A percentile compares a stretch with the other conserved stretches of the same genome.
These are phyloP conservation scores for Pseudogymnoascus destructans DNA, from an alignment of 2,329 filamentous ascomycete genomes.

Conservation along the genomic window DNA sequence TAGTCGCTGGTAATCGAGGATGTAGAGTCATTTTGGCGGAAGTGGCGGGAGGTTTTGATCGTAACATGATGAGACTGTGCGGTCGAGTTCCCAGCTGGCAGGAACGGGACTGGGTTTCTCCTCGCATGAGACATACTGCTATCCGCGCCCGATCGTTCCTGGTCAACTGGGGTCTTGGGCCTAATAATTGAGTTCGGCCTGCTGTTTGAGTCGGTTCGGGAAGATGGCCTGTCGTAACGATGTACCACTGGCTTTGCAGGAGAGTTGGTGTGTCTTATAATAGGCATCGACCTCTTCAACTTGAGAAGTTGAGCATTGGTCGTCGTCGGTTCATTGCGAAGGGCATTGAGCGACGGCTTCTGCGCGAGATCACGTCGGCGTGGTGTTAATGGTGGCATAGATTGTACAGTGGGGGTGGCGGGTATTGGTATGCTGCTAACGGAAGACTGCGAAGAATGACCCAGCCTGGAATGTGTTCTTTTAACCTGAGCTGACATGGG, in stretches of 20 bases:
- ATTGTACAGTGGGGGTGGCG: conserved; percentile 40
- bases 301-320: conserved; percentile 52
- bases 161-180: conserved; percentile 60
- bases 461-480: conserved; percentile 53
- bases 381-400: conserved; percentile 45
- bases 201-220: conserved; percentile 37
- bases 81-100: conserved; percentile 62
- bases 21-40: conserved; percentile 76
- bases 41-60: conserved; percentile 55
- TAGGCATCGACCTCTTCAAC: conserved; percentile 52
- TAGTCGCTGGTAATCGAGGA: conserved; percentile 43
- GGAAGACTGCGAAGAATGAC: conserved; percentile 58
- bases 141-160: conserved; percentile 31
- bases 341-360: conserved; percentile 39
- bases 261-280: conserved; percentile 38
- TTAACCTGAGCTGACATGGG: conserved; percentile 47
- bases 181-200: conserved; percentile 41
- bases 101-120: conserved; percentile 57
- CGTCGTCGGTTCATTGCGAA: conserved; percentile 48
- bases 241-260: conserved; percentile 36
- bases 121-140: conserved; percentile 42
- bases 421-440: conserved; percentile 50
- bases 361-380: conserved; percentile 45
- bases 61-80: conserved; percentile 67
- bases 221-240: conserved; percentile 45